phyloP scores from a whole-genome alignment of 192 early-diverging fungal species.

The Coemansia sp. region DNA sequence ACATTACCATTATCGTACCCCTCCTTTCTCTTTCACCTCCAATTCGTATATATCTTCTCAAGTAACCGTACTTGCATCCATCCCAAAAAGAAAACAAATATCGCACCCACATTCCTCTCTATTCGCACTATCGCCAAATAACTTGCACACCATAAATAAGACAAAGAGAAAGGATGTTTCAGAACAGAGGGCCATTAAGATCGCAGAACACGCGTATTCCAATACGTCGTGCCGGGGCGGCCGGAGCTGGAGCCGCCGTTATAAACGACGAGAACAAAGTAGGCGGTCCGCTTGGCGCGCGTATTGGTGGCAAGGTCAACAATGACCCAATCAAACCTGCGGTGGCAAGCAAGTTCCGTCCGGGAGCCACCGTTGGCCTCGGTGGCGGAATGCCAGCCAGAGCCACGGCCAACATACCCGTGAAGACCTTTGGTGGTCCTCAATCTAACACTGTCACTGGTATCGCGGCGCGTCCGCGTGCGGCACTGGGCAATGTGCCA shows the following conservation, averaged over 20 bases:
- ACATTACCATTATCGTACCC: background rate
- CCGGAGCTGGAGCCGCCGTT: background rate
- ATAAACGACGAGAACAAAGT: conserved; percentile 49
- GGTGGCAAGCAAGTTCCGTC: conserved; percentile 14
- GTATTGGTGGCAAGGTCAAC: conserved; percentile 4
- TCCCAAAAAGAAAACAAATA: too few species aligned
- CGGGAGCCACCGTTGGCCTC: background rate
- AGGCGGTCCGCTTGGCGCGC: conserved; percentile 2
- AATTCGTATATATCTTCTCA: too few species aligned
- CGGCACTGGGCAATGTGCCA: conserved; percentile 30
- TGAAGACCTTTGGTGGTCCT: conserved; percentile 28
- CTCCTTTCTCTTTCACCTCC: too few species aligned
- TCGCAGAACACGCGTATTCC: conserved; percentile 35
- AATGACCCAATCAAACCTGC: conserved; percentile 16
- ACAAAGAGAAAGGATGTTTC: conserved; percentile 27
- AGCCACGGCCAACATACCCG: background rate
- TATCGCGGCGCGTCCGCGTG: conserved; percentile 16
- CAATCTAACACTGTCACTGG: background rate
- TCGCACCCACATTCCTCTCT: too few species aligned
- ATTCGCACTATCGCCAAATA: too few species aligned
- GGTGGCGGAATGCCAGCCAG: background rate
- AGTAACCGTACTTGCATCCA: too few species aligned
- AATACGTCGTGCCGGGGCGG: conserved; percentile 22
- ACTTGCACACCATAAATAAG: too few species aligned
- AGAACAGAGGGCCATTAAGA: conserved; percentile 38